A percentile compares a stretch with the other conserved stretches of the same genome.
Conservation (phyloP, 352 stramenopile genomes). For the Sclerospora graminicola region DNA sequence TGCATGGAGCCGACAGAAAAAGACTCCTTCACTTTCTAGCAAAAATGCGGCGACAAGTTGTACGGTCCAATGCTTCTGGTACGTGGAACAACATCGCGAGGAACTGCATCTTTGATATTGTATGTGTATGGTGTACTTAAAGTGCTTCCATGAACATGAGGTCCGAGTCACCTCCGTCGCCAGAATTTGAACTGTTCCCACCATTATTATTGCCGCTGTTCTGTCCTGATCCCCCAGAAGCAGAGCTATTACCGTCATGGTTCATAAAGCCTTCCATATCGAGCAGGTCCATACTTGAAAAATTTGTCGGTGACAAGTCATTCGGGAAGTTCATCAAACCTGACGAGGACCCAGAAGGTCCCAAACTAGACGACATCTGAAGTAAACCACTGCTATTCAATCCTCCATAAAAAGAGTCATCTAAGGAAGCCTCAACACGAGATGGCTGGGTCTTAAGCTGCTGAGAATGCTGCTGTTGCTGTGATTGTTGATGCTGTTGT, state of each 20-base stretch:
- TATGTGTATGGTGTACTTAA: slow-evolving; percentile 10
- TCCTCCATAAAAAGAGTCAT: slow-evolving; percentile 46
- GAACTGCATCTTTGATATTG: background rate
- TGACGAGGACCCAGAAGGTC: slow-evolving; percentile 19
- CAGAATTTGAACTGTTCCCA: slow-evolving; percentile 22
- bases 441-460: slow-evolving; percentile 14
- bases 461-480: slow-evolving; percentile 10
- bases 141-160: slow-evolving; percentile 74
- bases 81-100: background rate
- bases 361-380: slow-evolving; percentile 47
- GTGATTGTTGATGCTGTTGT: too few species aligned
- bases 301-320: slow-evolving; percentile 52
- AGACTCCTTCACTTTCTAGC: too few species aligned
- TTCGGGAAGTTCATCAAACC: slow-evolving; percentile 55
- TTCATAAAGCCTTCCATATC: slow-evolving; percentile 61
- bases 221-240: slow-evolving; percentile 8
- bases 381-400: slow-evolving; percentile 45
- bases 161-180: slow-evolving; percentile 39
- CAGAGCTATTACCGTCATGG: slow-evolving; percentile 15
- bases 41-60: too few species aligned
- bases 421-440: slow-evolving; percentile 35
- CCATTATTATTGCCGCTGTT: slow-evolving; percentile 19
- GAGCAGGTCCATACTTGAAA: slow-evolving; percentile 55
- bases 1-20: too few species aligned
- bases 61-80: background rate